Evolutionary conservation across 129 eudicot genomes (phyloP).

Genomic region (Rutidosis leptorrhynchoides): DNA sequence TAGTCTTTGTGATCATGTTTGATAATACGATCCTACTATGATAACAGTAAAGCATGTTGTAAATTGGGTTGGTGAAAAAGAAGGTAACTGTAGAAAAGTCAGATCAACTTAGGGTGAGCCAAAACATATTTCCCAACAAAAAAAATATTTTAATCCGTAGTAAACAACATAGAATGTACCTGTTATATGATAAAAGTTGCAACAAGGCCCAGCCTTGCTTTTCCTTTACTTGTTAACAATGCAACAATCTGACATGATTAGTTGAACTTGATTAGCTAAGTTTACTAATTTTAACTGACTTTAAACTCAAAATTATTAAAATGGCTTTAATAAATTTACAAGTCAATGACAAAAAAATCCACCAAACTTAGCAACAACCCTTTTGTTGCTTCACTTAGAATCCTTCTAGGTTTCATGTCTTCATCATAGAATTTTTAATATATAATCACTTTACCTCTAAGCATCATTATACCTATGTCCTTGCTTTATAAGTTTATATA

Average conservation of each 20-base stretch:
- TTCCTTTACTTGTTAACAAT: slow-evolving; percentile 9
- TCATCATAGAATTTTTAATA: slow-evolving; percentile 32
- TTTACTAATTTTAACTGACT: slow-evolving; percentile 3
- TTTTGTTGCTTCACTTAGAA: slow-evolving; percentile 60
- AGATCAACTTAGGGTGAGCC: background rate
- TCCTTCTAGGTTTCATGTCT: slow-evolving; percentile 55
- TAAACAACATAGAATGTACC: background rate
- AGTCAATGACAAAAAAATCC: slow-evolving; percentile 23
- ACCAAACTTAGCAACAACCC: slow-evolving; percentile 54
- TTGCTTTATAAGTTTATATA: background rate
- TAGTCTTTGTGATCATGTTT: background rate
- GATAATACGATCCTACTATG: background rate
- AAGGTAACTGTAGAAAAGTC: background rate
- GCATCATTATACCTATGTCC: slow-evolving; percentile 26
- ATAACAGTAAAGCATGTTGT: too few relatives aligned
- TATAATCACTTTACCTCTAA: slow-evolving; percentile 35
- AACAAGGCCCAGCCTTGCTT: slow-evolving; percentile 17
- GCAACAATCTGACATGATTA: slow-evolving; percentile 7
- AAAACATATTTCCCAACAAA: background rate
- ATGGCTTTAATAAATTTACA: slow-evolving; percentile 17
- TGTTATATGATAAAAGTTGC: background rate
- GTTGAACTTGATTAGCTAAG: too few relatives aligned
- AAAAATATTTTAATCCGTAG: background rate
- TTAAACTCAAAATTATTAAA: slow-evolving; percentile 21
- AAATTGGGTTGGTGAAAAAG: background rate